A percentile compares a stretch with the other conserved stretches of the same genome.
Conservation (phyloP, 2,329 filamentous ascomycete species). For the Curvularia hawaiiensis region DNA sequence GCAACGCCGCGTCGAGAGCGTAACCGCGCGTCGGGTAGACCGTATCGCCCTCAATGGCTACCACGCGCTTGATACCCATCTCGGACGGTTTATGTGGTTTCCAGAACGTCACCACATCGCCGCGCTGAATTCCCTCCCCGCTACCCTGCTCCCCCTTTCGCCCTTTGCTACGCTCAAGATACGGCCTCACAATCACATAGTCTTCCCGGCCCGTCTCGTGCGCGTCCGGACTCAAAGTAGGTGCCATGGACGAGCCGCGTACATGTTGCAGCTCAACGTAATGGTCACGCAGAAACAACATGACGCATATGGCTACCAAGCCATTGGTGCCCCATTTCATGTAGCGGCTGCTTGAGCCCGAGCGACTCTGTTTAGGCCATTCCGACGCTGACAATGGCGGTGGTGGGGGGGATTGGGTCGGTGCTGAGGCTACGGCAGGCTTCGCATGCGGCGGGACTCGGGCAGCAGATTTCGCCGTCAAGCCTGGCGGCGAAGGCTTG, state of each 20-base stretch:
- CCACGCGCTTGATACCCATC: conserved; percentile 78
- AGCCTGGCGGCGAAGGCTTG: neutral
- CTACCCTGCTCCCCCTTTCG: neutral
- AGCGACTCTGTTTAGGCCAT: conserved; percentile 14
- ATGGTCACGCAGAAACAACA: conserved; percentile 50
- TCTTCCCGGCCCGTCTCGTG: conserved; percentile 49
- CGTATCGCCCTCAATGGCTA: conserved; percentile 79
- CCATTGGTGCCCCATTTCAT: conserved; percentile 21
- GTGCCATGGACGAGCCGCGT: conserved; percentile 52
- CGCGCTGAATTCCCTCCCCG: conserved; percentile 41
- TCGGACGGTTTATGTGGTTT: conserved; percentile 70
- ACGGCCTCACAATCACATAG: conserved; percentile 45
- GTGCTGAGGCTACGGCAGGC: conserved; percentile 5
- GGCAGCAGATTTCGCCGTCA: conserved; percentile 2
- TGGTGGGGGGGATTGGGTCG: conserved; percentile 6
- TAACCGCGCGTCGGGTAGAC: conserved; percentile 58
- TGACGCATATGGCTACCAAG: conserved; percentile 19
- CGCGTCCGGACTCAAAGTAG: conserved; percentile 51
- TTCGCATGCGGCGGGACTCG: conserved; percentile 9
- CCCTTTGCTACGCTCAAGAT: conserved; percentile 4
- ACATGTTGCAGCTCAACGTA: conserved; percentile 46
- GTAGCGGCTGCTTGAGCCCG: conserved; percentile 16
- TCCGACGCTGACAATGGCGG: conserved; percentile 5
- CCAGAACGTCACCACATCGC: conserved; percentile 54
- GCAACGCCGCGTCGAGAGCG: conserved; percentile 47